Evolutionary conservation across 306 rosid species (phyloP).

Genomic region (Vachellia collinsii): DNA sequence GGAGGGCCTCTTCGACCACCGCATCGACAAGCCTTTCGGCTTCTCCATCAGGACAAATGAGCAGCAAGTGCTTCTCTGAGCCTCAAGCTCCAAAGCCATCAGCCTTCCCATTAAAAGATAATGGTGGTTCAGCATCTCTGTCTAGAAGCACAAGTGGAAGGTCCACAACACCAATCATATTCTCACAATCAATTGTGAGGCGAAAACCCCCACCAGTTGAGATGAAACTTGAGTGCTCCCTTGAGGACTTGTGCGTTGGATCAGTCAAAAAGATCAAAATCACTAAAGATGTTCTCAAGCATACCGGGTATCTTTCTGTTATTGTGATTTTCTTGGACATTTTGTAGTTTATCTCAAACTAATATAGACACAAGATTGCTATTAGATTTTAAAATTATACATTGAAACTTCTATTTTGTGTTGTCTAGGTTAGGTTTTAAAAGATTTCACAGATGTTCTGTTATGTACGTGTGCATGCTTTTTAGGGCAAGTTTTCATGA

Average conservation of each 20-base stretch:
- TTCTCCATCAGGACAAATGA: slow-evolving; percentile 29
- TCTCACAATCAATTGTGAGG: slow-evolving; percentile 67
- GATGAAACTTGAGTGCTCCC: slow-evolving; percentile 66
- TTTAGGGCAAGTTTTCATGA: background rate
- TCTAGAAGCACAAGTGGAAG: slow-evolving; percentile 51
- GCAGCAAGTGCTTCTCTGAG: slow-evolving; percentile 47
- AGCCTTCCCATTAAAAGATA: slow-evolving; percentile 28
- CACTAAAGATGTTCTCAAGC: slow-evolving; percentile 65
- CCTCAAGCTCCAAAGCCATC: slow-evolving; percentile 27
- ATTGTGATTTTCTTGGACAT: background rate
- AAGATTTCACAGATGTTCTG: background rate
- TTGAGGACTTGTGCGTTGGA: slow-evolving; percentile 80
- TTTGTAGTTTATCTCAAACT: background rate
- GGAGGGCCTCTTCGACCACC: background rate
- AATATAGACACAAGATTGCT: background rate
- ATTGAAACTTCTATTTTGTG: background rate
- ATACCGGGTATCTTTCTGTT: slow-evolving; percentile 64
- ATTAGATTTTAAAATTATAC: background rate
- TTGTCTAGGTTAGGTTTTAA: background rate
- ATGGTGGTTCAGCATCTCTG: slow-evolving; percentile 37
- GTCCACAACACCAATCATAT: slow-evolving; percentile 71
- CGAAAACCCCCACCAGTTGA: slow-evolving; percentile 69
- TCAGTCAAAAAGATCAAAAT: slow-evolving; percentile 69
- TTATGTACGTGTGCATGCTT: background rate
- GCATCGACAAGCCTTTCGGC: background rate